These are phyloP conservation scores for Pseudophaeomoniella oleicola DNA, from an alignment of 2,329 filamentous ascomycete genomes.

Conservation along the genomic window DNA sequence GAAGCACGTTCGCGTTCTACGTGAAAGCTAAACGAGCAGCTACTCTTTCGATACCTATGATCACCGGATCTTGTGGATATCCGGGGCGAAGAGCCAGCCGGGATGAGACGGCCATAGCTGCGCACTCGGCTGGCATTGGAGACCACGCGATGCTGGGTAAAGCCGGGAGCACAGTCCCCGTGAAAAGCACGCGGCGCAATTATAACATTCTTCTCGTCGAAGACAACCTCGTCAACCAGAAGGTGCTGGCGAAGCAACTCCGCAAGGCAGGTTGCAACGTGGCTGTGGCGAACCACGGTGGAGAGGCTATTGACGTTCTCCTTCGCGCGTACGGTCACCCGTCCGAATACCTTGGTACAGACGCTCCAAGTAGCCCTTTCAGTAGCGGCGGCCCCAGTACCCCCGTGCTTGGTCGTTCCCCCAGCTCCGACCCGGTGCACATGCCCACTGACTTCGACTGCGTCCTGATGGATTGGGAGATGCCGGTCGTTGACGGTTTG, in stretches of 20 bases:
- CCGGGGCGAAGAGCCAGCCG: constrained; percentile 1
- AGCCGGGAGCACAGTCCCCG: neutral
- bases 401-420: neutral
- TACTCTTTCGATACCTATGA: constrained; percentile 1
- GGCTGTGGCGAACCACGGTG: constrained; percentile 21
- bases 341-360: neutral
- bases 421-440: neutral
- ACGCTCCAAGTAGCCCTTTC: neutral
- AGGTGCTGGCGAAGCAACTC: constrained; percentile 22
- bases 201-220: constrained; percentile 24
- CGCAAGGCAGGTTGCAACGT: constrained; percentile 20
- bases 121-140: neutral
- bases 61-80: constrained; percentile 4
- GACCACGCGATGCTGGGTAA: too few species aligned
- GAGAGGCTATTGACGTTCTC: constrained; percentile 28
- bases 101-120: constrained; percentile 1
- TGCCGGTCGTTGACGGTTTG: constrained; percentile 72
- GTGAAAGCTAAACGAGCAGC: constrained; percentile 28
- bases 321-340: neutral
- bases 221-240: constrained; percentile 29
- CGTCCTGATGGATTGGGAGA: constrained; percentile 68
- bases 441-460: constrained; percentile 33
- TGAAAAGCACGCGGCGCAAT: constrained; percentile 1
- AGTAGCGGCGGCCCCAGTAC: neutral
- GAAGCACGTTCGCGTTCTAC: constrained; percentile 45